A percentile compares a stretch with the other conserved stretches of the same genome.
phyloP scores from a whole-genome alignment of 78 protist species.

The Speleostelium caveatum region DNA sequence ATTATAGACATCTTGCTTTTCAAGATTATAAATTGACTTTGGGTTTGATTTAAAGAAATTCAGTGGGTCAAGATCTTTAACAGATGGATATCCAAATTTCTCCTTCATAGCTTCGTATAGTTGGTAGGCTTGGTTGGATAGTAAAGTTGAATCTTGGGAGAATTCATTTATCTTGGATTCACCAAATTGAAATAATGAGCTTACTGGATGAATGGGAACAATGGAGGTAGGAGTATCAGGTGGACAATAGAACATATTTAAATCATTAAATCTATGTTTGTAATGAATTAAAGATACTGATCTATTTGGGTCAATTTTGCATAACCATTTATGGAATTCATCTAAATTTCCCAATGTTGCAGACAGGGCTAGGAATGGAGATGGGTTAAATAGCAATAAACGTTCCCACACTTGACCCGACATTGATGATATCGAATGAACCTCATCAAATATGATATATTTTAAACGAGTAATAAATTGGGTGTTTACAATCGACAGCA shows the following conservation, averaged over 20 bases:
- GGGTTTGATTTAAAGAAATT: background rate
- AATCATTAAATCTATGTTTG: constrained; percentile 76
- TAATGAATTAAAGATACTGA: constrained; percentile 25
- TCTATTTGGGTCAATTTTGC: constrained; percentile 25
- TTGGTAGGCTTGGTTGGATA: background rate
- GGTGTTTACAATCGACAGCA: constrained; percentile 27
- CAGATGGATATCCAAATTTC: background rate
- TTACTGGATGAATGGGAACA: background rate
- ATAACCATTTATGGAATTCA: constrained; percentile 78
- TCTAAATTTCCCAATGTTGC: constrained; percentile 93
- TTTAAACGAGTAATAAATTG: constrained; percentile 70
- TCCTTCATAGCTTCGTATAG: background rate
- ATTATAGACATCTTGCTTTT: constrained; percentile 1
- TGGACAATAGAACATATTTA: background rate
- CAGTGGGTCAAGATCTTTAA: constrained; percentile 4
- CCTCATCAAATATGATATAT: constrained; percentile 93
- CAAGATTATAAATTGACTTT: constrained; percentile 17
- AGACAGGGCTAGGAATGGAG: constrained; percentile 94
- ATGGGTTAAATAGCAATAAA: constrained; percentile 53
- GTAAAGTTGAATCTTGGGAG: background rate
- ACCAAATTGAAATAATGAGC: background rate
- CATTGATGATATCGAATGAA: constrained; percentile 82
- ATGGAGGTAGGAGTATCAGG: background rate
- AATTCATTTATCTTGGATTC: background rate
- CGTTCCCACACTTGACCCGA: constrained; percentile 90